Percentiles rank a stretch among this genome's conserved stretches.
Conservation (phyloP, 2,329 filamentous ascomycete species). For the Coleophoma cylindrospora region DNA sequence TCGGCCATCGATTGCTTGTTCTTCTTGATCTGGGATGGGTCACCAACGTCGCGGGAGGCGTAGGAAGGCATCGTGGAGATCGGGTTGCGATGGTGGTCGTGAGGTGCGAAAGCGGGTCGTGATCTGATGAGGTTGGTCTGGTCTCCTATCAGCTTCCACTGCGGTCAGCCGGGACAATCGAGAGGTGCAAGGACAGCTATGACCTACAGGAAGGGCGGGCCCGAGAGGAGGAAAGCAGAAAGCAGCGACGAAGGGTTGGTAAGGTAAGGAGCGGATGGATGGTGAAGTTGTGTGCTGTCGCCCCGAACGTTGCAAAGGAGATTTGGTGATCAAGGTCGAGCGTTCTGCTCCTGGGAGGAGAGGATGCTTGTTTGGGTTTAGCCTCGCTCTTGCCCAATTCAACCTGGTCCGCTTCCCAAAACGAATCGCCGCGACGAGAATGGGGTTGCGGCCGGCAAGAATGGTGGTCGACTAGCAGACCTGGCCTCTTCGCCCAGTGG, state of each 20-base stretch:
- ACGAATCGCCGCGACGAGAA: too few relatives aligned
- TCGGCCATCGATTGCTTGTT: conserved; percentile 99
- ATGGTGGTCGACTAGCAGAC: too few relatives aligned
- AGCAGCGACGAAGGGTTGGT: background rate
- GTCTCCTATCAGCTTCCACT: background rate
- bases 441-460: too few relatives aligned
- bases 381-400: background rate
- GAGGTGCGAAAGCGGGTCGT: conserved; percentile 1
- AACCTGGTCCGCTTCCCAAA: too few relatives aligned
- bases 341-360: background rate
- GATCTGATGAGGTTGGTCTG: too few relatives aligned
- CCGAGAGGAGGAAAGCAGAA: background rate
- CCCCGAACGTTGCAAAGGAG: background rate
- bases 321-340: background rate
- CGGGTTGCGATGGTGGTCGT: conserved; percentile 4
- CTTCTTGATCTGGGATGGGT: conserved; percentile 69
- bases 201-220: background rate
- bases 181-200: too few relatives aligned
- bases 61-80: conserved; percentile 51
- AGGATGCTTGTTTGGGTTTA: background rate
- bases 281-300: background rate
- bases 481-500: too few relatives aligned
- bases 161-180: background rate
- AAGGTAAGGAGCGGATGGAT: background rate
- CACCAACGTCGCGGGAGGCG: conserved; percentile 62